Percentiles rank a stretch among this genome's conserved stretches.
Conservation (phyloP, 768 basidiomycete species). For the Boletus subparvulus region DNA sequence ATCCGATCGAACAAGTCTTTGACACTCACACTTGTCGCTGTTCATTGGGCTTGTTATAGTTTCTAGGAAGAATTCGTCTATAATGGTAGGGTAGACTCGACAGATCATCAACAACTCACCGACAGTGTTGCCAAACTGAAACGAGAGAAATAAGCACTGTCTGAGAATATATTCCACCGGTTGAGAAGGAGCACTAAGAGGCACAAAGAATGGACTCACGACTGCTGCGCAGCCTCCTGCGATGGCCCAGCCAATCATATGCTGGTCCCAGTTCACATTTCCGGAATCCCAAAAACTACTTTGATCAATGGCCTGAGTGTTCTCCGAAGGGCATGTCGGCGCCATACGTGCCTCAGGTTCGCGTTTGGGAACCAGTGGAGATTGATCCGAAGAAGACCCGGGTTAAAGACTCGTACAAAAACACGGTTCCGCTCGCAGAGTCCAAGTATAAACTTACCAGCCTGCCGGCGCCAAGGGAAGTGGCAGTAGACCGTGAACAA, state of each 20-base stretch:
- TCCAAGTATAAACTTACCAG: slow-evolving; percentile 5
- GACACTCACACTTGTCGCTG: slow-evolving; percentile 75
- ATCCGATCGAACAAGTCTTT: background rate
- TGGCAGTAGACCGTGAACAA: background rate
- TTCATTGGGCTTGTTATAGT: slow-evolving; percentile 67
- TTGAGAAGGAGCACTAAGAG: background rate
- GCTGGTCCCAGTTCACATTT: slow-evolving; percentile 56
- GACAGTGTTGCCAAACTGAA: slow-evolving; percentile 59
- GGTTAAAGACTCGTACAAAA: slow-evolving; percentile 7
- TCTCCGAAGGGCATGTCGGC: slow-evolving; percentile 49
- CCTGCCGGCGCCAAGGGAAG: slow-evolving; percentile 1
- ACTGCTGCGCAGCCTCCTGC: slow-evolving; percentile 58
- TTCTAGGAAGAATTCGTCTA: slow-evolving; percentile 41
- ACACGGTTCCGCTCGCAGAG: slow-evolving; percentile 1
- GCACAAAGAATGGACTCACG: slow-evolving; percentile 39
- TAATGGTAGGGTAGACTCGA: background rate
- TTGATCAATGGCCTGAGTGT: slow-evolving; percentile 53
- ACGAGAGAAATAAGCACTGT: slow-evolving; percentile 59
- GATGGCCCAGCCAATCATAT: slow-evolving; percentile 73
- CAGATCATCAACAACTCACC: slow-evolving; percentile 40
- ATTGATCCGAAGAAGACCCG: background rate
- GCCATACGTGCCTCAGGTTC: slow-evolving; percentile 18
- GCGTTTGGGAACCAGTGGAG: background rate
- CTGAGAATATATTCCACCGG: slow-evolving; percentile 31
- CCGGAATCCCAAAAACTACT: slow-evolving; percentile 58